Base-by-base conservation (phyloP, 192 early-diverging fungal genomes). In the Entomortierella lignicola region DNA sequence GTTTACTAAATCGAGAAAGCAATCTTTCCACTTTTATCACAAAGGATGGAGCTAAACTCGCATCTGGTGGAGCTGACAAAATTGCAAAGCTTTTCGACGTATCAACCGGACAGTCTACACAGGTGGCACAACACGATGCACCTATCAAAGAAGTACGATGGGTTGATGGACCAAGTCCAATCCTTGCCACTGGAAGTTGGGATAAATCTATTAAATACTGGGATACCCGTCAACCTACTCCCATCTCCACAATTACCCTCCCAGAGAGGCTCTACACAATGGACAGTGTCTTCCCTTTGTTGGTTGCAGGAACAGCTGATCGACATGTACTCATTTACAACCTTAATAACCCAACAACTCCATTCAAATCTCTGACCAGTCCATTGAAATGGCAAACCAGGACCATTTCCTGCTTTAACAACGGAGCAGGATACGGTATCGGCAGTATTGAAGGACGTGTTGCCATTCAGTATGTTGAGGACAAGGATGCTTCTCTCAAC, bases 161-260 rank as follows among this genome's bases (percentile, higher is more conserved):
- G 71, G 87, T 97, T 3, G 93, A 98, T 59, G 86, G 71, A 71
- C 75, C 72, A 47, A 84, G 86, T 32, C 75, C 75, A 4, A 89
- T 97, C 44, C 47, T 96, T 27, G 94, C 92, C 2, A 98, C 97
- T 11, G 97, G 93, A 30, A 91, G 93, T 58, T 99, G 96, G 96
- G 97, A 99, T 83, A 98, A 98, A 81, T 96, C 93, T 12, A 62
- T 97, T 56, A 94, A 83, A 85, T 99, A 97, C 80, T 99, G 97
- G 97, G 97, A 99, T 82, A 74, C 93, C 54, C 89, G 97, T 42
- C 85, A 88, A 59, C 91, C 88, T 62, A 82, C 81, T 43, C 96
- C 97, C 1, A 89, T 93, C 23, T 89, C 87, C 12, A 90, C 86
- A 23, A 86, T 95, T 15, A 75, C 71, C 8, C 85, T 98, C 20